Percentiles rank a stretch among this genome's conserved stretches.
Conservation (phyloP, 768 basidiomycete genomes). For the Xanthoconium stramineum region DNA sequence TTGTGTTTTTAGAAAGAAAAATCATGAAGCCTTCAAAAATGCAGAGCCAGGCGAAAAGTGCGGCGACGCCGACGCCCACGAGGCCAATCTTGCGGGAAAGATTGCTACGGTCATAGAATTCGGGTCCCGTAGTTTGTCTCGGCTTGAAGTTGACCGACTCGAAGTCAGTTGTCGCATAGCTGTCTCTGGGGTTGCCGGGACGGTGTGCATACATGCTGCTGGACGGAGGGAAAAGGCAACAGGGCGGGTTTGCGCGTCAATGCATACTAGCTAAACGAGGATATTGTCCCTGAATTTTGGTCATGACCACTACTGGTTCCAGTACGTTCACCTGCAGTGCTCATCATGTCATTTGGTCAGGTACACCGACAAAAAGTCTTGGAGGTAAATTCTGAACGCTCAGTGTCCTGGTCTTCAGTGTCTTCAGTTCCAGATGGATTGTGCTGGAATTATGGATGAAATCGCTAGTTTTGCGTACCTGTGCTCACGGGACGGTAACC, state of each 20-base stretch:
- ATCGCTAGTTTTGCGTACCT: too few relatives aligned
- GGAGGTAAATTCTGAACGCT: background rate
- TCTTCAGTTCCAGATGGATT: too few relatives aligned
- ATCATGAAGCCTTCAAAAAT: slow-evolving; percentile 23
- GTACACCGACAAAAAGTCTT: background rate
- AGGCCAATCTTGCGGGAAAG: slow-evolving; percentile 23
- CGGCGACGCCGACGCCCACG: slow-evolving; percentile 22
- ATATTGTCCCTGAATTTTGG: slow-evolving; percentile 3
- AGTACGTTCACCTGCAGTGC: background rate
- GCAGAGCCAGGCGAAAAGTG: slow-evolving; percentile 23
- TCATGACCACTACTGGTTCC: background rate
- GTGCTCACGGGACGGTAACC: background rate
- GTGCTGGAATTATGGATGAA: background rate
- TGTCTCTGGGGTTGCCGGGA: slow-evolving; percentile 3
- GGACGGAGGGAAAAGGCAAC: background rate
- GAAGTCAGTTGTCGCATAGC: slow-evolving; percentile 13
- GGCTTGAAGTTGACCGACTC: slow-evolving; percentile 21
- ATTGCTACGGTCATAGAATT: slow-evolving; percentile 29
- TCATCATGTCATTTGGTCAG: background rate
- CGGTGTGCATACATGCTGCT: slow-evolving; percentile 3
- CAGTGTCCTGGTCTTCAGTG: background rate
- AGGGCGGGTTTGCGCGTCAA: background rate
- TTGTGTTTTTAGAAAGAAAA: slow-evolving; percentile 18
- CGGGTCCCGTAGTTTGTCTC: slow-evolving; percentile 21
- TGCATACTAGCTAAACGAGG: background rate